These are phyloP conservation scores for Brachypodium distachyon DNA, from an alignment of 202 grass and related monocot species.

Conservation along the genomic window DNA sequence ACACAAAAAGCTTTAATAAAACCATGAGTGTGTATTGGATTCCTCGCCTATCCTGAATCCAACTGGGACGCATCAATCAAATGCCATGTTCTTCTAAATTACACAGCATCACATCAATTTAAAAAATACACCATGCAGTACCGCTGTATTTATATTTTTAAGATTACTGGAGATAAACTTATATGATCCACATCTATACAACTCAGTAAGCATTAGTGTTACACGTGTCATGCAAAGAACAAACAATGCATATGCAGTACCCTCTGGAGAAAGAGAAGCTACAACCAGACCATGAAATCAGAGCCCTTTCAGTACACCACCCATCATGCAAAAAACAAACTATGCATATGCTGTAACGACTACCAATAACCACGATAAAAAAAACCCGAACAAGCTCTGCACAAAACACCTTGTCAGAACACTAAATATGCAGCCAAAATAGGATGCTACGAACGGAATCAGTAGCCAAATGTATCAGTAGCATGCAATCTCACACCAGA, in stretches of 20 bases:
- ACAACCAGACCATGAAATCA: not conserved
- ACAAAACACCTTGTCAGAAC: not conserved
- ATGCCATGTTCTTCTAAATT: constrained; percentile 1
- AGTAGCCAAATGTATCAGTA: not conserved
- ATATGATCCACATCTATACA: not conserved
- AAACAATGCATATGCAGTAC: not conserved
- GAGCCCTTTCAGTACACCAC: not conserved
- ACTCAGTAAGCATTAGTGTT: not conserved
- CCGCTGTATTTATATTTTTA: not conserved
- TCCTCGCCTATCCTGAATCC: not conserved
- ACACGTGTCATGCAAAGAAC: not conserved
- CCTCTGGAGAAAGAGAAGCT: not conserved
- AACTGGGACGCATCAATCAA: not conserved
- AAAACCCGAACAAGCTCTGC: not conserved
- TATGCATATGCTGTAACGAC: not conserved
- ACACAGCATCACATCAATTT: not conserved
- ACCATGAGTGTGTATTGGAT: not conserved
- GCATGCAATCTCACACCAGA: not conserved
- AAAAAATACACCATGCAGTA: not conserved
- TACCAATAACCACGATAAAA: no score
- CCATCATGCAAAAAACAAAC: no score
- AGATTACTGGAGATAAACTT: not conserved
- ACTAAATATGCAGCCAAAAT: not conserved
- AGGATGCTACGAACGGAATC: not conserved
- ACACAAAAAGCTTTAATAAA: not conserved